Evolutionary conservation across 2,329 filamentous ascomycete species (phyloP), one percentile per base, ranked within the genome.

Genomic region (Botrytis medusae): DNA sequence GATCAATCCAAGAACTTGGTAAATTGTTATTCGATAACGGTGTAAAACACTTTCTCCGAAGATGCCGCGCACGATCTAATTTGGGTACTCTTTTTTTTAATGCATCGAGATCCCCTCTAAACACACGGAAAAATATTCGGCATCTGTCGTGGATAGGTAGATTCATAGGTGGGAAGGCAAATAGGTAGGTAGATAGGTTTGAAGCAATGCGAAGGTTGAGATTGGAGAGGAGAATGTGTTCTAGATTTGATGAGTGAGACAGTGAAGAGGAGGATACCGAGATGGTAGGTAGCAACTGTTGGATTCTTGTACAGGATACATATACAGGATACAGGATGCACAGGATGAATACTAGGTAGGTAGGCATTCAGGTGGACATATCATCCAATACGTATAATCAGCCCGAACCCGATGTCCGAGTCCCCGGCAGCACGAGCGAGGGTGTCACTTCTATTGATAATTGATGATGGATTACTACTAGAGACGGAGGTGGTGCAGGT

Each of bases 361-460:
- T 9, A 29, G 34, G 14, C 12, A 32, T 20, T 42, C 44, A n/a
- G 48, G 48, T 54, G 48, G 48, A 54, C 22, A 10, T 22, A 48
- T 67, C 46, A 67, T 51, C 14, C 25, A 67, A 40, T 34, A 14
- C 46, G n/a, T 6, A 57, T 42, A 57, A 57, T 29, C 25, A 42
- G 32, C 20, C 48, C 48, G 65, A 68, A 42, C 29, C 65, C 65
- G 48, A 57, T 29, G 40, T 42, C 65, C 65, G 48, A 54, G 42
- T 68, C 65, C 48, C 48, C 65, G 65, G 65, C 34, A 14, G 34
- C 34, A 68, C 65, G 10, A 68, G 34, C 34, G 34, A 54, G 25
- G 48, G 25, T 54, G 5, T n/a, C 25, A 16, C 48, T 29, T 25
- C 32, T 18, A 32, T 40, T 10, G 9, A 29, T 12, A 1, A n/a